Evolutionary conservation across 140 eudicot species (phyloP), one percentile per base, ranked within the genome.

Genomic region (Artemisia princeps): DNA sequence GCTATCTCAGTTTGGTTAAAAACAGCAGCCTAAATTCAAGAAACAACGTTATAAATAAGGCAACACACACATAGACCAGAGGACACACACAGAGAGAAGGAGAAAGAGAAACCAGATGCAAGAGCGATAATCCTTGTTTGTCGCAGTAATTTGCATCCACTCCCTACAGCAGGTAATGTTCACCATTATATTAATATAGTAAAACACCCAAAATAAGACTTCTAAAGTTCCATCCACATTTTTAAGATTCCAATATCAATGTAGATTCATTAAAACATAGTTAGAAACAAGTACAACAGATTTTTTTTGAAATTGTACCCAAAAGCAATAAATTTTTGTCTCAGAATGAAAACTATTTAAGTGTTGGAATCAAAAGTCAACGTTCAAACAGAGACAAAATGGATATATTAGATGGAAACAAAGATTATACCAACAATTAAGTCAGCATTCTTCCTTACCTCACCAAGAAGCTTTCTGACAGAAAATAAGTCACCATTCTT

Each of bases 91-190:
- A 42, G 45, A n/a, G 45, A n/a, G 17, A 55, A 4, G 28, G 58
- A 62, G 44, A 60, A 69, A 72, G 46, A 62, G 64, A 55, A 76
- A 94, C 99, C 96, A 94, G 79, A 81, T 94, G 99, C 73, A 94
- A 79, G 65, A 94, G 80, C 33, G 99, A 86, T n/a, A 84, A 69
- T 48, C 96, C 96, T 86, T 88, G 99, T 76, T 76, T 94, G 86
- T 94, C 99, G 52, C 82, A 68, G 80, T 85, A 88, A 79, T 88
- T 94, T 60, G 99, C 91, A 75, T 94, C 96, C 70, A 94, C 96
- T 63, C 96, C 99, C 99, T 94, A 81, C 60, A 76, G 45, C 54
- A 79, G 61, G 68, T 50, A 13, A 50, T 12, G 30, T 54, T 67
- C 68, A n/a, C 10, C 13, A 58, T 0, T 58, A 13, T 4, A 58